Evolutionary conservation across 176 grass and related monocot genomes (phyloP), one percentile per base, ranked within the genome.

Genomic region (Alloteropsis semialata): DNA sequence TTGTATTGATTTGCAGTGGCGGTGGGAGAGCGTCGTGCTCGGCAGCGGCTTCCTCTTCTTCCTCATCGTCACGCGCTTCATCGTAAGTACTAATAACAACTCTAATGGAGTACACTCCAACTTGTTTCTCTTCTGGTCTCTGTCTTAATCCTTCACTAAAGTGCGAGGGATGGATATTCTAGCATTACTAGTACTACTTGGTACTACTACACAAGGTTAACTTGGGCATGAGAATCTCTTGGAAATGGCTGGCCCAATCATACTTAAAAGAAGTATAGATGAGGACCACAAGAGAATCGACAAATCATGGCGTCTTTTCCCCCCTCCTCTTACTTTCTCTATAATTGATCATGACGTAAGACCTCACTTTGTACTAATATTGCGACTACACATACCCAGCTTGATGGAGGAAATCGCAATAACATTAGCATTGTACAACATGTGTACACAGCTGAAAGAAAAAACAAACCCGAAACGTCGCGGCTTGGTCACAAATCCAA

Each of bases 21-120:
- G 92, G 39, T 98, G 96, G 96, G 96, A 98, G 88, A 95, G 96
- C 65, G 82, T 80, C 45, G 75, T 98, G 19, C 87, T 98, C 67
- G 96, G 96, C 38, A 74, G 75, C 65, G 88, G 88, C 75, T 98
- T 98, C 88, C 92, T 98, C 81, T 98, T 93, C 89, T 90, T 95
- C 88, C 92, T 98, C 71, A 88, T 95, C 81, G 49, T 93, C 78
- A 95, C 92, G 60, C 92, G 96, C 56, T 93, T 87, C 92, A 83
- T 98, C 42, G 96, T 98, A 93, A 93, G 95, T 84, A 77, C 8
- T n/a, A 13, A n/a, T n/a, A n/a, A n/a, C n/a, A n/a, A n/a, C n/a
- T n/a, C n/a, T n/a, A n/a, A n/a, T n/a, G n/a, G n/a, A n/a, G n/a
- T n/a, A n/a, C n/a, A n/a, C n/a, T n/a, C n/a, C n/a, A n/a, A n/a